Evolutionary conservation across 1,284 basidiomycete genomes (phyloP).

Genomic region (Cystobasidium pallidum): DNA sequence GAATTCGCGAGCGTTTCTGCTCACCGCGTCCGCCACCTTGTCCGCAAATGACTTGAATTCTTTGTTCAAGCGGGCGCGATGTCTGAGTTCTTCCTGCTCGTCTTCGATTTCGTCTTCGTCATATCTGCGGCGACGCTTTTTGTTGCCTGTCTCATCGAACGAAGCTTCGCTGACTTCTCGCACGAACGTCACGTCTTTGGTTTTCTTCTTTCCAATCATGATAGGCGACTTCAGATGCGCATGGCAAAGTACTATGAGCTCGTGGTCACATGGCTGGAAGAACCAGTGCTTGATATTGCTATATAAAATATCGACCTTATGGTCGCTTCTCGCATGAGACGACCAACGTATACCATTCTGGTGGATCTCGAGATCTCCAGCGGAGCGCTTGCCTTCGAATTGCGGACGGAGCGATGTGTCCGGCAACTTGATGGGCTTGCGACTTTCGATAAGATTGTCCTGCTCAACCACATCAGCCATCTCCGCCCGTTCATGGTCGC

Average conservation of each 20-base stretch:
- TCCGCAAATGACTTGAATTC: constrained; percentile 94
- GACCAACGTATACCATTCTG: constrained; percentile 95
- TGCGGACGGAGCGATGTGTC: constrained; percentile 94
- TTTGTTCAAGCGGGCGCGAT: constrained; percentile 86
- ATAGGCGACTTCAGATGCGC: constrained; percentile 93
- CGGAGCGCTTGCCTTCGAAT: constrained; percentile 82
- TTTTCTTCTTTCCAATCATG: constrained; percentile 98
- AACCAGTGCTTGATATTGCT: constrained; percentile 98
- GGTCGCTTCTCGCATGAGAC: constrained; percentile 72
- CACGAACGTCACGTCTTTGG: constrained; percentile 98
- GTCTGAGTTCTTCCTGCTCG: constrained; percentile 93
- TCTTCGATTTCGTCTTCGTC: constrained; percentile 99
- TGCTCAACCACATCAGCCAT: constrained; percentile 98
- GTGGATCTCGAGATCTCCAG: constrained; percentile 94
- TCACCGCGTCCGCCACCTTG: constrained; percentile 83
- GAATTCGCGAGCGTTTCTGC: constrained; percentile 50
- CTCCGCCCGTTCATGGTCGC: constrained; percentile 96
- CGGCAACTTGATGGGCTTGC: constrained; percentile 79
- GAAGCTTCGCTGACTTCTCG: constrained; percentile 97
- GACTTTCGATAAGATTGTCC: constrained; percentile 82
- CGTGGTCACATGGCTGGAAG: constrained; percentile 98
- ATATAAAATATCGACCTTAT: constrained; percentile 92
- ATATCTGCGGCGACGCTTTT: constrained; percentile 93
- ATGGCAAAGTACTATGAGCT: constrained; percentile 92
- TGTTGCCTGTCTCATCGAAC: constrained; percentile 98